These are phyloP conservation scores for Artomyces pyxidatus DNA, from an alignment of 768 basidiomycete genomes.

Conservation along the genomic window DNA sequence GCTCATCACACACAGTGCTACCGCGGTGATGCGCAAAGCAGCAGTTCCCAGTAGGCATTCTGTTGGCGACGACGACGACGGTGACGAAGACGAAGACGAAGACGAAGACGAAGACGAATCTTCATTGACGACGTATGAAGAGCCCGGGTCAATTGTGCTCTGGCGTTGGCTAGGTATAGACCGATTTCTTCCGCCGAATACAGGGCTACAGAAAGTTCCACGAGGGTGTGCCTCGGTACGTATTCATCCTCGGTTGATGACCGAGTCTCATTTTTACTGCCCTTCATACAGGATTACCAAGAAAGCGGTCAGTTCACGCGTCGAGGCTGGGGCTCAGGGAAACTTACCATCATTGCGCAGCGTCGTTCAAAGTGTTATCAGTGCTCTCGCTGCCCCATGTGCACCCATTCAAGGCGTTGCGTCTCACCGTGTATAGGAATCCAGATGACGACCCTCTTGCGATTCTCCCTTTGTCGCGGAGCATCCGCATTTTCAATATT, in stretches of 20 bases:
- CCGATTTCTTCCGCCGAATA: conserved; percentile 52
- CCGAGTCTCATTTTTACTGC: not conserved
- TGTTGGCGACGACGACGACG: not conserved
- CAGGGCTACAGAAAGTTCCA: conserved; percentile 30
- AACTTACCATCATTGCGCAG: conserved; percentile 26
- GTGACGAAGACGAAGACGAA: conserved; percentile 17
- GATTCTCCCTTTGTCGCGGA: conserved; percentile 33
- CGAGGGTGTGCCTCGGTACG: conserved; percentile 56
- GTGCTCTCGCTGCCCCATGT: conserved; percentile 35
- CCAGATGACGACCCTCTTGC: conserved; percentile 43
- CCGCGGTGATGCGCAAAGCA: conserved; percentile 19
- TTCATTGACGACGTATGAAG: conserved; percentile 2
- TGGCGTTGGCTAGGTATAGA: conserved; percentile 65
- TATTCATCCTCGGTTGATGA: conserved; percentile 2
- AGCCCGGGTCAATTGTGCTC: conserved; percentile 43
- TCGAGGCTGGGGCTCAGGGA: not conserved
- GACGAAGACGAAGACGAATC: conserved; percentile 7
- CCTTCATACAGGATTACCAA: conserved; percentile 52
- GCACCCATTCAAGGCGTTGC: conserved; percentile 24
- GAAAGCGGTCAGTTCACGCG: conserved; percentile 51
- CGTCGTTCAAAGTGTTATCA: conserved; percentile 59
- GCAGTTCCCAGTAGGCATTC: conserved; percentile 16
- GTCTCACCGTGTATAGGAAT: conserved; percentile 34
- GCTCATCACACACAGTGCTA: conserved; percentile 28
- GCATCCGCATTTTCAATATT: conserved; percentile 39